Evolutionary conservation across 441 rosid genomes (phyloP).

Genomic region (Lepidium campestre): DNA sequence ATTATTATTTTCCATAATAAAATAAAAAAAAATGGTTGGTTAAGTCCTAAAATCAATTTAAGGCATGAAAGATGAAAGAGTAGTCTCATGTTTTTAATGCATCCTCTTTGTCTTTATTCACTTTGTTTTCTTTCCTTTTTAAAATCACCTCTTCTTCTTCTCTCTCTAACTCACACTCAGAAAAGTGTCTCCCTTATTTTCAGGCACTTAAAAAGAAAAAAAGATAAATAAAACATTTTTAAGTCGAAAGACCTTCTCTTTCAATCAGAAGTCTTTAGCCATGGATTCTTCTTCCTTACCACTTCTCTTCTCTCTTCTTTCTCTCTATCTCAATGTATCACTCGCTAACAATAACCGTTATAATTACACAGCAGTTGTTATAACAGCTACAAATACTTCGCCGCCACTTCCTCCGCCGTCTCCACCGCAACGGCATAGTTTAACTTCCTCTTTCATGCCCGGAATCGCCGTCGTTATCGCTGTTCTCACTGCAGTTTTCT

Average conservation of each 20-base stretch:
- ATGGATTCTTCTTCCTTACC: slow-evolving; percentile 12
- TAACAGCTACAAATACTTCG: not conserved
- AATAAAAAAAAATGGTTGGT: not conserved
- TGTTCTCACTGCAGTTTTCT: slow-evolving; percentile 56
- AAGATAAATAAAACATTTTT: not conserved
- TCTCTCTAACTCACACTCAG: slow-evolving; percentile 5
- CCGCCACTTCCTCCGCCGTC: slow-evolving; percentile 26
- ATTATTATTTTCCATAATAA: not conserved
- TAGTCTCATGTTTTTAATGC: slow-evolving; percentile 32
- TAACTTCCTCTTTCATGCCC: slow-evolving; percentile 51
- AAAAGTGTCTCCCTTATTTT: slow-evolving; percentile 27
- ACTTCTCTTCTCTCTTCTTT: not conserved
- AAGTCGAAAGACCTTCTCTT: slow-evolving; percentile 20
- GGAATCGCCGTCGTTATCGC: slow-evolving; percentile 58
- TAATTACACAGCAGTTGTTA: slow-evolving; percentile 5
- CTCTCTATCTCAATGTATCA: slow-evolving; percentile 4
- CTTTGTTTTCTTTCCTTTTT: slow-evolving; percentile 27
- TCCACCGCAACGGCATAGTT: slow-evolving; percentile 17
- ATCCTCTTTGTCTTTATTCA: slow-evolving; percentile 28
- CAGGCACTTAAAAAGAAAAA: slow-evolving; percentile 17
- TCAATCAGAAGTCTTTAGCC: not conserved
- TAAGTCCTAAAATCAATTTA: slow-evolving; percentile 8
- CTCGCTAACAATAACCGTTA: slow-evolving; percentile 1
- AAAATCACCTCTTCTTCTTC: not conserved
- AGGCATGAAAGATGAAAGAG: slow-evolving; percentile 8